Evolutionary conservation across 805 yeast species (phyloP).

Genomic region (Huiozyma sinensis): DNA sequence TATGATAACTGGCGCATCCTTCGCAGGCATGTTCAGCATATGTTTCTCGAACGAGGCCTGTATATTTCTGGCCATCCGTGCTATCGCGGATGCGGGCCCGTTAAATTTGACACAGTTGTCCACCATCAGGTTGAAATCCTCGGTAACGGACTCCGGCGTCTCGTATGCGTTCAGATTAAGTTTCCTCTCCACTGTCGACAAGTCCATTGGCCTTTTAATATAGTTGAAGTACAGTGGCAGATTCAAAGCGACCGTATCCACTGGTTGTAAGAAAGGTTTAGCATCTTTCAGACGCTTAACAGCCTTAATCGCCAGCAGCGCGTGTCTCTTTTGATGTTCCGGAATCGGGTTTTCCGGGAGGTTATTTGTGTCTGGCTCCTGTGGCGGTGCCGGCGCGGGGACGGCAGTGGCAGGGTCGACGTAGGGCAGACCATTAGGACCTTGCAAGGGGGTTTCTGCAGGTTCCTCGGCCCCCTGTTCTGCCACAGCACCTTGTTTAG

Average conservation of each 20-base stretch:
- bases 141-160: slow-evolving; percentile 53
- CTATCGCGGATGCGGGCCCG: slow-evolving; percentile 71
- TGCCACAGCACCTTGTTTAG: neutral
- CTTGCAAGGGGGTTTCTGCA: neutral
- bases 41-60: slow-evolving; percentile 92
- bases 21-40: slow-evolving; percentile 81
- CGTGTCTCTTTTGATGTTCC: slow-evolving; percentile 74
- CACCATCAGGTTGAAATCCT: slow-evolving; percentile 79
- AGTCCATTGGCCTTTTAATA: slow-evolving; percentile 84
- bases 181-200: slow-evolving; percentile 81
- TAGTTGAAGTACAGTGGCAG: slow-evolving; percentile 84
- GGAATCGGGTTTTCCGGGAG: slow-evolving; percentile 62
- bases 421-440: neutral
- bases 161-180: slow-evolving; percentile 60
- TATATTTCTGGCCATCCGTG: slow-evolving; percentile 84
- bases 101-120: slow-evolving; percentile 73
- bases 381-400: slow-evolving; percentile 70
- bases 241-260: slow-evolving; percentile 76
- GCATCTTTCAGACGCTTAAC: slow-evolving; percentile 89
- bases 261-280: slow-evolving; percentile 79
- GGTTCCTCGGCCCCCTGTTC: neutral
- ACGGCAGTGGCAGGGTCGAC: slow-evolving; percentile 6
- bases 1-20: slow-evolving; percentile 28
- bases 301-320: slow-evolving; percentile 68
- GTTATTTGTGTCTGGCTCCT: slow-evolving; percentile 63